These are phyloP conservation scores for Phytophthora nicotianae DNA, from an alignment of 352 stramenopile genomes.

Conservation along the genomic window DNA sequence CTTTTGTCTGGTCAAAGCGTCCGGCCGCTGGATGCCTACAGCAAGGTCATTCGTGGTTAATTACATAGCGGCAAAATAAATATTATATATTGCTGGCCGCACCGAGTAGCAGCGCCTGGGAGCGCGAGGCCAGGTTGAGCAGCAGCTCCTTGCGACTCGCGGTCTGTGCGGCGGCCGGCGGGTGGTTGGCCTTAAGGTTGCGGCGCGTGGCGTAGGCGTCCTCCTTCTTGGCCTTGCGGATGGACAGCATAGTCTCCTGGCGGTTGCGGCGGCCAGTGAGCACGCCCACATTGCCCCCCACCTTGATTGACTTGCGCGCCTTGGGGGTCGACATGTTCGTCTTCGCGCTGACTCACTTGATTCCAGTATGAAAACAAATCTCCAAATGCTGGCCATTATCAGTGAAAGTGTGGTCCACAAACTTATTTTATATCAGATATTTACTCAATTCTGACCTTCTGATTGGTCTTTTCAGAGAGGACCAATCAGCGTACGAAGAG, in stretches of 20 bases:
- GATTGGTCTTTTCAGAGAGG: neutral
- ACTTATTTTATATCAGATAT: neutral
- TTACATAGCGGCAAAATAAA: neutral
- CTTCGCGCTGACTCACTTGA: conserved; percentile 23
- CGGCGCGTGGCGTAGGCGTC: conserved; percentile 86
- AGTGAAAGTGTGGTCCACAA: neutral
- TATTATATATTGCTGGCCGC: conserved; percentile 1
- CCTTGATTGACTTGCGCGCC: conserved; percentile 80
- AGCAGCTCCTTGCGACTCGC: conserved; percentile 72
- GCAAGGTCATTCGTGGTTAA: neutral
- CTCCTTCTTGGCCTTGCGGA: conserved; percentile 90
- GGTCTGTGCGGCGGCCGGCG: conserved; percentile 41
- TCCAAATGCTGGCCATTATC: neutral
- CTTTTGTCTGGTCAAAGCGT: conserved; percentile 75
- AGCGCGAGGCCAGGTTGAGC: conserved; percentile 80
- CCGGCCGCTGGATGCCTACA: conserved; percentile 79
- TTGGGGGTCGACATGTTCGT: conserved; percentile 45
- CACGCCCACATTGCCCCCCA: conserved; percentile 65
- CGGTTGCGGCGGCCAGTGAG: conserved; percentile 83
- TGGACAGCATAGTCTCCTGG: conserved; percentile 86
- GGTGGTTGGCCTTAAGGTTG: conserved; percentile 85
- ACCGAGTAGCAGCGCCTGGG: conserved; percentile 79
- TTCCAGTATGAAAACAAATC: conserved; percentile 20
- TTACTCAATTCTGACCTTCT: neutral
- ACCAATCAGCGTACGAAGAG: neutral